Base-by-base conservation (phyloP, 2,329 filamentous ascomycete species). In the Trichothecium sympodiale region DNA sequence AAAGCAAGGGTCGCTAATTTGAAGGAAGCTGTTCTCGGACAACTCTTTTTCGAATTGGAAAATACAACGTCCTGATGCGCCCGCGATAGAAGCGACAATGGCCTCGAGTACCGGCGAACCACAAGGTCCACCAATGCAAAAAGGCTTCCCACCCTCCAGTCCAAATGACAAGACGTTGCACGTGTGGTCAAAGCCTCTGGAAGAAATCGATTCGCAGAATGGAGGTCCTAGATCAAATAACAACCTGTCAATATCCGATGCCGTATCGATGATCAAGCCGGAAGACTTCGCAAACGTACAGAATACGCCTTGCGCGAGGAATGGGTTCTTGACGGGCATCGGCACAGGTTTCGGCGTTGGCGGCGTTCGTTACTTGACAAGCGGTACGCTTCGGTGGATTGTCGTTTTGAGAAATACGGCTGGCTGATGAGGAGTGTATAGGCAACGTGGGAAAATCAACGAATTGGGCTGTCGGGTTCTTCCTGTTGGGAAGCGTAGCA, bases 401-500 rank as follows among this genome's bases (percentile, higher is more conserved):
- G 30, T 16, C 20, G 7, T 15, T n/a, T 5, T 8, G 29, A 17
- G 12, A 17, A 30, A 13, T 31, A 9, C n/a, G 15, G 17, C 14
- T 14, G 10, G n/a, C 12, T 12, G 29, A 7, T 25, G 17, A 23
- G 18, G 14, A 25, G 10, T 25, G 6, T 10, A 25, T 25, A 60
- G 57, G 56, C 20, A 57, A 53, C 26, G 47, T 50, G 3, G 35
- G 44, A 16, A 55, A 72, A 49, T 76, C 83, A 1, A 79, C 81
- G 26, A 93, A 93, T 51, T 94, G 84, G 83, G 87, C 86, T 0
- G 86, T 91, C 5, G 83, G 78, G 6, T 69, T 76, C 26, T 94
- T 91, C 55, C 66, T 80, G 17, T 53, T 81, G 15, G 73, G 72
- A 6, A 79, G 82, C n/a, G 65, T 82, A 32, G 69, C 71, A 20